Evolutionary conservation across 2,329 filamentous ascomycete species (phyloP).

Genomic region (Xylariaceae sp.): DNA sequence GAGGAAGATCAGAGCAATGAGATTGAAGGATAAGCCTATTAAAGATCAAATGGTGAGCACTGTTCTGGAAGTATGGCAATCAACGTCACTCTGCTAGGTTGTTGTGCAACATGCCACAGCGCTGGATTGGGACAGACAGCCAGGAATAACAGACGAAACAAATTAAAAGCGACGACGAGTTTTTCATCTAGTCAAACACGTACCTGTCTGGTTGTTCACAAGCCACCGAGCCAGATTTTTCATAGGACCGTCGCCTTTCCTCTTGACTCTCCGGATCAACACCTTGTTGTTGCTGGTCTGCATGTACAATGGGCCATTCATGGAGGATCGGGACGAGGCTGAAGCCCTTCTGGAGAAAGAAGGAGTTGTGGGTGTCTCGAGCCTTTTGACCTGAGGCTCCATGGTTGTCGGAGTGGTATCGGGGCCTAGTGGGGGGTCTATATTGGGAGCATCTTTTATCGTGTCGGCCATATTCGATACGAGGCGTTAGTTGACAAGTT

Average conservation of each 20-base stretch:
- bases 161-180: not conserved
- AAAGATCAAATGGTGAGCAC: not conserved
- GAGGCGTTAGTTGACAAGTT: not conserved
- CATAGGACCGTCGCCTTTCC: conserved; percentile 58
- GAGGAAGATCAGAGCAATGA: conserved; percentile 76
- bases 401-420: conserved; percentile 8
- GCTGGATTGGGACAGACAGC: not conserved
- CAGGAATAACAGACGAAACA: no score
- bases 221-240: conserved; percentile 64
- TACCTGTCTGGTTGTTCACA: conserved; percentile 78
- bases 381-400: conserved; percentile 20
- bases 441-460: conserved; percentile 8
- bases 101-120: conserved; percentile 12
- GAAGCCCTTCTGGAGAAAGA: conserved; percentile 26
- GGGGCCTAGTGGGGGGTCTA: conserved; percentile 12
- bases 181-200: conserved; percentile 22
- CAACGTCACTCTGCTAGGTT: conserved; percentile 2
- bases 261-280: conserved; percentile 53
- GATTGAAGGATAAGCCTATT: conserved; percentile 77
- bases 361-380: conserved; percentile 21
- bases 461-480: conserved; percentile 12
- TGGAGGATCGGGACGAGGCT: conserved; percentile 31
- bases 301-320: conserved; percentile 56
- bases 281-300: conserved; percentile 50
- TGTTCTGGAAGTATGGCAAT: not conserved